Evolutionary conservation across 768 basidiomycete species (phyloP).

Genomic region (Termitomyces sp.): DNA sequence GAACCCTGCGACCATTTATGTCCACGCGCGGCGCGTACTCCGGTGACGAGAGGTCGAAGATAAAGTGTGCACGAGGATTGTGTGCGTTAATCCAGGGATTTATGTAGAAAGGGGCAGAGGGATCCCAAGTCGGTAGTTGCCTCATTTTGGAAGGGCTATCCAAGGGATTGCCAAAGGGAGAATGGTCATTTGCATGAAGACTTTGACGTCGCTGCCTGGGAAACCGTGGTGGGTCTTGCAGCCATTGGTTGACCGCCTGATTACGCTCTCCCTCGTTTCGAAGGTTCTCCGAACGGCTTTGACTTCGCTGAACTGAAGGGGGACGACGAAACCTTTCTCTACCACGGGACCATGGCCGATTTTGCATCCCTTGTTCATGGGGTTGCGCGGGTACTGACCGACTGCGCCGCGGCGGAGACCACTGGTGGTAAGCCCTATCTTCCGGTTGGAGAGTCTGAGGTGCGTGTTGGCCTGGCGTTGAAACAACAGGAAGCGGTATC

Average conservation of each 20-base stretch:
- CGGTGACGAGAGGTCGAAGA: constrained; percentile 53
- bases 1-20: constrained; percentile 27
- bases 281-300: neutral
- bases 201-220: neutral
- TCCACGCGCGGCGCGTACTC: constrained; percentile 38
- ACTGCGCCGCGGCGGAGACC: neutral
- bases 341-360: neutral
- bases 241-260: neutral
- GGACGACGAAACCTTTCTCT: neutral
- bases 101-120: constrained; percentile 19
- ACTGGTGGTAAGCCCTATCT: neutral
- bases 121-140: neutral
- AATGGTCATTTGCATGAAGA: neutral
- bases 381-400: neutral
- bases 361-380: neutral
- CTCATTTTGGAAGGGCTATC: neutral
- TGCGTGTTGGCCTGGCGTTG: neutral
- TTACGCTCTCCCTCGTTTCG: neutral
- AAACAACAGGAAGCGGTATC: neutral
- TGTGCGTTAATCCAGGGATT: constrained; percentile 53
- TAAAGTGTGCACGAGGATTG: constrained; percentile 33
- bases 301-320: neutral
- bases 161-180: no score
- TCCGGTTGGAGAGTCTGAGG: no score
- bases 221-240: neutral